Percentiles rank a stretch among this genome's conserved stretches.
These are phyloP conservation scores for Apiotrichum domesticum DNA, from an alignment of 1,284 basidiomycete species.

Conservation along the genomic window DNA sequence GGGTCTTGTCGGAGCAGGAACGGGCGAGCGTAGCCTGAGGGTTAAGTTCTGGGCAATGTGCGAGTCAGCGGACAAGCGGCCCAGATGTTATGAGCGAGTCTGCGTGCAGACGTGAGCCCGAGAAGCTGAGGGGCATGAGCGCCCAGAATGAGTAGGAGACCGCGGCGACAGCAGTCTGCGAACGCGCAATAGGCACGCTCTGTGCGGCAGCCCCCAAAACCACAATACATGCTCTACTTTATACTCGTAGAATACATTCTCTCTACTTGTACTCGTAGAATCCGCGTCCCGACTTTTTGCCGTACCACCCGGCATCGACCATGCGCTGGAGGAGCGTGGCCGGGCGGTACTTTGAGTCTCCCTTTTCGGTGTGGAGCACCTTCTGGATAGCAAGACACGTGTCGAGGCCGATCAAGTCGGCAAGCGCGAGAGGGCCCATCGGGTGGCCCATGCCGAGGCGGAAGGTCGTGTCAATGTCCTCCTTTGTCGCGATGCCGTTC, in stretches of 20 bases:
- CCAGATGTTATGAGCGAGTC: no score
- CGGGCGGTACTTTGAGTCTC: slow-evolving; percentile 96
- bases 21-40: no score
- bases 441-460: slow-evolving; percentile 92
- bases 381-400: slow-evolving; percentile 86
- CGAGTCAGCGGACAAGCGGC: no score
- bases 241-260: not conserved
- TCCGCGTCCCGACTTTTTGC: slow-evolving; percentile 66
- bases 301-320: slow-evolving; percentile 94
- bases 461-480: slow-evolving; percentile 92
- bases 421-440: slow-evolving; percentile 84
- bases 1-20: not conserved
- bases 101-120: no score
- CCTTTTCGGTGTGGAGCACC: slow-evolving; percentile 78
- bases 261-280: slow-evolving; percentile 62
- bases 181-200: no score
- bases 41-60: no score
- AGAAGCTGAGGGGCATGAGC: no score
- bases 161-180: no score
- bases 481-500: slow-evolving; percentile 81
- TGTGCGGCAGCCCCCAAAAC: no score
- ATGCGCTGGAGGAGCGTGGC: slow-evolving; percentile 82
- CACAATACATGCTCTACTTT: no score
- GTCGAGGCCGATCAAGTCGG: slow-evolving; percentile 86
- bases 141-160: no score